These are phyloP conservation scores for Aschersonia sp. DNA, from an alignment of 2,329 filamentous ascomycete species.

Conservation along the genomic window DNA sequence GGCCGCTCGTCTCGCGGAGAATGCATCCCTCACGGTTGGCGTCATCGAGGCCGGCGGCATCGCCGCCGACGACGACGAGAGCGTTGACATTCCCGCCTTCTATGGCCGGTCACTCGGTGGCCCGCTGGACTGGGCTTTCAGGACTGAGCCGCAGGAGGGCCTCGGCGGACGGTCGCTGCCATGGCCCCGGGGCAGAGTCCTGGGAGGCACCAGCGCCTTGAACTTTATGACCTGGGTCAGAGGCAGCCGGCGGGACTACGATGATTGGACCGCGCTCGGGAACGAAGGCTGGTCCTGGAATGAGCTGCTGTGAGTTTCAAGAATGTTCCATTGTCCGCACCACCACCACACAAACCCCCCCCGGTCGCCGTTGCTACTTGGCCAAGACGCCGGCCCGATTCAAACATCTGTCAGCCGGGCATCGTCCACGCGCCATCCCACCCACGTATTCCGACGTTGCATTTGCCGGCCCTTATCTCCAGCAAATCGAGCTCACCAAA, in stretches of 20 bases:
- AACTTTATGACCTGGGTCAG: slow-evolving; percentile 43
- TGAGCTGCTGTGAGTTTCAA: no score
- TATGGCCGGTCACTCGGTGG: slow-evolving; percentile 21
- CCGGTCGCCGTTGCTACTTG: no score
- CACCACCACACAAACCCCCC: no score
- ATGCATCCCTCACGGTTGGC: slow-evolving; percentile 12
- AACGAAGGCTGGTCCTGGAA: no score
- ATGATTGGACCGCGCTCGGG: no score
- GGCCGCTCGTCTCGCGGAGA: slow-evolving; percentile 30
- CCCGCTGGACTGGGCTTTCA: slow-evolving; percentile 25
- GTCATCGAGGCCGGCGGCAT: slow-evolving; percentile 19
- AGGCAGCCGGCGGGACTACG: slow-evolving; percentile 12
- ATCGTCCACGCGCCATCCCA: no score
- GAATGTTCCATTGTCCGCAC: no score
- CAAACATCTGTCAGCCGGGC: no score
- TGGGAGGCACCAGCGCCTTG: slow-evolving; percentile 48
- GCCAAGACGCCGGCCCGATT: no score
- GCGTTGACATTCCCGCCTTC: slow-evolving; percentile 23
- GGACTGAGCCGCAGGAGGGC: slow-evolving; percentile 21
- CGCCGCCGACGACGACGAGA: slow-evolving; percentile 11
- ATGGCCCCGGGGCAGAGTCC: slow-evolving; percentile 30
- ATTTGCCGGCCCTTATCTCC: no score
- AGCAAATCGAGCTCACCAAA: no score
- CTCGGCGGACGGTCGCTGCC: slow-evolving; percentile 22
- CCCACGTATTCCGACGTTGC: no score